These are phyloP conservation scores for Plantago ovata DNA, from an alignment of 257 asterid genomes.

Conservation along the genomic window DNA sequence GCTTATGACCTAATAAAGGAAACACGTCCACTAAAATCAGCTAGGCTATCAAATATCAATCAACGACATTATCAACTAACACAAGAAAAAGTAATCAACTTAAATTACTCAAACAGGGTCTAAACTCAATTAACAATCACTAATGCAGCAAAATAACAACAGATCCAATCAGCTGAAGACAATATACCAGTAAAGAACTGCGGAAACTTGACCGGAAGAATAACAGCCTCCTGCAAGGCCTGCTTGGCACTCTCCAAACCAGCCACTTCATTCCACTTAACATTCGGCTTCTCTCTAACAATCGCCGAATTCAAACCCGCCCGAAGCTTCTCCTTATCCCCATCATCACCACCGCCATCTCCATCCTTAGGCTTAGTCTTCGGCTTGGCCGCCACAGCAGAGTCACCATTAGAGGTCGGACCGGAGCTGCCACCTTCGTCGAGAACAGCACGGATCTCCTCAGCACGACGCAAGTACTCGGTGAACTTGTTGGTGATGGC, in stretches of 20 bases:
- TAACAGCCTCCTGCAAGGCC: constrained; percentile 57
- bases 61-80: too few relatives aligned
- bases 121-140: not conserved
- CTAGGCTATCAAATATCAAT: too few relatives aligned
- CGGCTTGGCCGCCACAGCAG: constrained; percentile 59
- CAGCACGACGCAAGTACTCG: constrained; percentile 70
- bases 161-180: not conserved
- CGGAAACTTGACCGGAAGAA: constrained; percentile 53
- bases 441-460: constrained; percentile 67
- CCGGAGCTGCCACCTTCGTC: constrained; percentile 56
- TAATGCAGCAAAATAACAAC: not conserved
- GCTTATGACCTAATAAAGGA: too few relatives aligned
- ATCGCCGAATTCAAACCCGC: constrained; percentile 50
- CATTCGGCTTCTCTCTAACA: constrained; percentile 45
- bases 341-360: constrained; percentile 54
- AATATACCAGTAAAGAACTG: constrained; percentile 46
- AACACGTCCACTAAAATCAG: too few relatives aligned
- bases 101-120: too few relatives aligned
- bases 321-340: constrained; percentile 59
- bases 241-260: constrained; percentile 58
- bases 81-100: too few relatives aligned
- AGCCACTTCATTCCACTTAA: constrained; percentile 56
- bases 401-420: constrained; percentile 45
- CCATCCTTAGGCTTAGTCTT: constrained; percentile 59
- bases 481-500: constrained; percentile 73